These are phyloP conservation scores for Hypocrella siamensis DNA, from an alignment of 2,329 filamentous ascomycete species.

Conservation along the genomic window DNA sequence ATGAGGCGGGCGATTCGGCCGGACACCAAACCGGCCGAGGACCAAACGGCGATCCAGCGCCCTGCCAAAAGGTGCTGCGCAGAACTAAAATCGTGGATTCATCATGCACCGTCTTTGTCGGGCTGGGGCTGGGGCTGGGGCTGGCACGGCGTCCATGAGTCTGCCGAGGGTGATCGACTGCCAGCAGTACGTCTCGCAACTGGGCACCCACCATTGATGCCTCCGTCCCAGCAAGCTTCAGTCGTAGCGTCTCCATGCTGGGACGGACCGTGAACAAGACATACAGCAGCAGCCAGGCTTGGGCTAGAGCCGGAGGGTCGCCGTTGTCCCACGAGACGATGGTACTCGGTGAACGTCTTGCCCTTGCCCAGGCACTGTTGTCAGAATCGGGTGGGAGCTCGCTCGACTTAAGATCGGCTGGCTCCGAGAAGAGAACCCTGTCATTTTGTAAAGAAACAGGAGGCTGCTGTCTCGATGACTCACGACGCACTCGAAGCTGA, in stretches of 20 bases:
- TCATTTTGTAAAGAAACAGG: conserved; percentile 17
- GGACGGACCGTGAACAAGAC: conserved; percentile 34
- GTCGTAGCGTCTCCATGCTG: conserved; percentile 30
- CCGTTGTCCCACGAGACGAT: conserved; percentile 25
- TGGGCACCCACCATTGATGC: conserved; percentile 20
- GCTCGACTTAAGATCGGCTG: conserved; percentile 29
- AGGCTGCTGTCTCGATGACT: conserved; percentile 11
- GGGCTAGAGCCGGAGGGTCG: conserved; percentile 27
- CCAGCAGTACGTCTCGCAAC: conserved; percentile 30
- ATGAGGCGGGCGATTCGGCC: conserved; percentile 21
- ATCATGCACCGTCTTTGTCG: conserved; percentile 11
- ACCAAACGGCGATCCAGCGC: conserved; percentile 51
- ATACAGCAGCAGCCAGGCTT: conserved; percentile 38
- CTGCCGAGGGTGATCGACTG: conserved; percentile 29
- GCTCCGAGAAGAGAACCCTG: conserved; percentile 27
- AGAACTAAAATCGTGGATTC: conserved; percentile 25
- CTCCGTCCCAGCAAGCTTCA: conserved; percentile 24
- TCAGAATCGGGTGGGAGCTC: conserved; percentile 32
- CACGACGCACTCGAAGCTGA: conserved; percentile 17
- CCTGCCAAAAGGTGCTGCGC: conserved; percentile 52
- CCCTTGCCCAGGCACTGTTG: conserved; percentile 40
- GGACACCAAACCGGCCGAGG: conserved; percentile 46
- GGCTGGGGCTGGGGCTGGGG: too few relatives aligned
- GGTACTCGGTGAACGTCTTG: conserved; percentile 34
- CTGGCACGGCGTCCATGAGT: conserved; percentile 14